phyloP scores from a whole-genome alignment of 202 grass and related monocot species.

The Saccharum hybrid region DNA sequence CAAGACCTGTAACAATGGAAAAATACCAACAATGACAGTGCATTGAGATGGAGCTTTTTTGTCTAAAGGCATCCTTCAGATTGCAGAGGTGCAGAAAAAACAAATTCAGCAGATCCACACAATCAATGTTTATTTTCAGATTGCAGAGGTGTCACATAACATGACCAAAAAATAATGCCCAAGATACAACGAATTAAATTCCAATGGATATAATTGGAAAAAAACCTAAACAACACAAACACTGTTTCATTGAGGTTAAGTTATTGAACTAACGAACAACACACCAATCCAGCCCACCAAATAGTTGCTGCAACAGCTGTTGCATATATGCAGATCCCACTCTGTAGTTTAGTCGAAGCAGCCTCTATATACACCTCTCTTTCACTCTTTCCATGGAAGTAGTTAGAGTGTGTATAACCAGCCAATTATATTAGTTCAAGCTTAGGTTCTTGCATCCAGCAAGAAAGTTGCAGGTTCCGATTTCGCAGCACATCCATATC shows the following conservation, averaged over 20 bases:
- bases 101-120: background rate
- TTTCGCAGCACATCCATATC: slow-evolving; percentile 69
- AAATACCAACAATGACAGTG: background rate
- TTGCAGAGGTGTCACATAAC: slow-evolving; percentile 28
- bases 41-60: background rate
- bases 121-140: slow-evolving; percentile 50
- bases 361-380: slow-evolving; percentile 48
- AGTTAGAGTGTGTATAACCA: slow-evolving; percentile 51
- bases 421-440: slow-evolving; percentile 30
- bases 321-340: slow-evolving; percentile 42
- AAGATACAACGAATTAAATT: slow-evolving; percentile 42
- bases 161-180: slow-evolving; percentile 36
- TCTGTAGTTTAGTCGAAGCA: slow-evolving; percentile 40
- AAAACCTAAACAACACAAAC: slow-evolving; percentile 29
- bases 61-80: background rate
- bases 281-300: slow-evolving; percentile 17
- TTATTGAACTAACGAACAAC: slow-evolving; percentile 31
- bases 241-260: slow-evolving; percentile 34
- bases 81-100: background rate
- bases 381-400: slow-evolving; percentile 39
- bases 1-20: background rate
- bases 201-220: slow-evolving; percentile 51
- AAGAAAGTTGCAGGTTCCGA: slow-evolving; percentile 72
- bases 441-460: slow-evolving; percentile 45
- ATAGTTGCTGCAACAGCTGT: slow-evolving; percentile 29